Evolutionary conservation across 2,329 filamentous ascomycete genomes (phyloP), one percentile per base, ranked within the genome.

Genomic region (Pseudovirgaria hyperparasitica): DNA sequence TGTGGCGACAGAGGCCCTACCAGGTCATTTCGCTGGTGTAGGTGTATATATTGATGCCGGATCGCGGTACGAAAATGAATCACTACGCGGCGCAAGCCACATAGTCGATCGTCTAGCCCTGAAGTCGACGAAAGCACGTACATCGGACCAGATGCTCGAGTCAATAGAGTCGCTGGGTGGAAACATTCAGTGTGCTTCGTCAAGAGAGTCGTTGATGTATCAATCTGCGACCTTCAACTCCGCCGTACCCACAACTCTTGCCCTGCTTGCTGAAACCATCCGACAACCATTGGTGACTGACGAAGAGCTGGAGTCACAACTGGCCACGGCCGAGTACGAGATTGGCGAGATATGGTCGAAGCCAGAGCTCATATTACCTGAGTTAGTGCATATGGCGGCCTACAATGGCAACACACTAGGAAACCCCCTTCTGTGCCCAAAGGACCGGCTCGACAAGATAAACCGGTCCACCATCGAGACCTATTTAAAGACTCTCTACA

Each of bases 281-380:
- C 78, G 84, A 32, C 72, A 92, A 39, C 84, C 90, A 5, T 55
- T 68, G 29, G 78, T 96, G 39, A 92, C 82, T 6, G 79, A 92
- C 15, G 73, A 82, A 12, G 90, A 98, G 56, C 81, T 98, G 1
- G 59, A 68, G 12, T 74, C 85, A 51, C 90, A 98, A 58, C 63
- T 98, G 13, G 74, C 81, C 49, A 96, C 87, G 5, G 90, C 87
- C 6, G 74, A 86, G 27, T 98, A 96, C 50, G 90, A 98, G 59
- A 90, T 98, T 52, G 74, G 75, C 14, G 90, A 96, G 62, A 96
- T 98, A 30, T 98, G 90, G 90, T 78, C 79, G 42, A 96, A 92
- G 65, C 86, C 90, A 0, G 87, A 96, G 46, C 70, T 98, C 30
- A 96, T 98, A 41, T 62, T 98, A 34, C 90, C 90, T 0, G 90